Evolutionary conservation across 495 filamentous ascomycete species (phyloP).

Genomic region (Podospora tetraspora): DNA sequence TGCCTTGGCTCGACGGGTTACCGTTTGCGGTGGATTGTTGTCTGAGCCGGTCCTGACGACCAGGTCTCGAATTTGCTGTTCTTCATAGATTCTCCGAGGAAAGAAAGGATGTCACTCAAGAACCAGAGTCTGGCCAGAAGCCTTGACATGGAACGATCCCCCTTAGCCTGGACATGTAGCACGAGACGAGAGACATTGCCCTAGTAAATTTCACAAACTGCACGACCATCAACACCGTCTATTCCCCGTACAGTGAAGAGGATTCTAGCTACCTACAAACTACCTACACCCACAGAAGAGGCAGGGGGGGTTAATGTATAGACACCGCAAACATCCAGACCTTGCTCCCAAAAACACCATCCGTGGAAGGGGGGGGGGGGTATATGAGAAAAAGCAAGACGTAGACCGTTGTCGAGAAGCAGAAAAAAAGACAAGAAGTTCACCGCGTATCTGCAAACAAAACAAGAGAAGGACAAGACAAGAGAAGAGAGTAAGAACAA

Average conservation of each 20-base stretch:
- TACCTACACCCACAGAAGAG: neutral
- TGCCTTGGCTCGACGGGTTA: neutral
- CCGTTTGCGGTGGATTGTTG: neutral
- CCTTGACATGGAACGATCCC: no score
- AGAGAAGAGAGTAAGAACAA: neutral
- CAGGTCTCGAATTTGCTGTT: neutral
- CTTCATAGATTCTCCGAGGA: neutral
- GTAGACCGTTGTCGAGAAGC: neutral
- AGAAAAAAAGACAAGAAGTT: neutral
- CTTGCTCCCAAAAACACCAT: neutral
- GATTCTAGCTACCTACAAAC: neutral
- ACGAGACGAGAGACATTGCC: no score
- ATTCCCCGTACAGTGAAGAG: neutral
- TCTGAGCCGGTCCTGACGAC: neutral
- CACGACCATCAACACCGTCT: neutral
- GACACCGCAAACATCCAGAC: neutral
- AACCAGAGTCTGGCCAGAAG: neutral
- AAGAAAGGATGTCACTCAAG: neutral
- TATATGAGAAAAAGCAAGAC: neutral
- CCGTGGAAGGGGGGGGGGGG: neutral
- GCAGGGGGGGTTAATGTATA: neutral
- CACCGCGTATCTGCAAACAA: neutral
- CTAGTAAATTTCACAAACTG: neutral
- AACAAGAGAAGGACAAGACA: neutral
- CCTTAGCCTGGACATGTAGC: no score